phyloP scores from a whole-genome alignment of 2,329 filamentous ascomycete species.

The Scopulariopsis brevicaulis region DNA sequence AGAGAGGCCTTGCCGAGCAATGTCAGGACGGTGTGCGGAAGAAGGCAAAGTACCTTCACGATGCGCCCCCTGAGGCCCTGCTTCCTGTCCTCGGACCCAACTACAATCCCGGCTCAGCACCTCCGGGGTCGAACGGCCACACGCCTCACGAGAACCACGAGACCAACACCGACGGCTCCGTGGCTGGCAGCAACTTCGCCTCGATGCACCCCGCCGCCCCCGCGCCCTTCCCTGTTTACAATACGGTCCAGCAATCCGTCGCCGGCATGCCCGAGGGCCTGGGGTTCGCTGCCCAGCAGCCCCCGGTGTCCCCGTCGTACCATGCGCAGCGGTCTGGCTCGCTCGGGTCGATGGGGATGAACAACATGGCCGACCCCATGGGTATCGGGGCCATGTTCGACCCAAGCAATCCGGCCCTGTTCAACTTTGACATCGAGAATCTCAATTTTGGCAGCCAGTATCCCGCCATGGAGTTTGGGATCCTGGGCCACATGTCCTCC shows the following conservation, averaged over 20 bases:
- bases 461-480: conserved; percentile 88
- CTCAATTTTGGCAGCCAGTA: conserved; percentile 80
- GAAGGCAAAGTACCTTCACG: conserved; percentile 97
- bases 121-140: conserved; percentile 28
- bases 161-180: conserved; percentile 28
- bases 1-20: conserved; percentile 77
- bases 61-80: conserved; percentile 81
- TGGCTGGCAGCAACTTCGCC: conserved; percentile 32
- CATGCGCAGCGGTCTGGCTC: conserved; percentile 35
- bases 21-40: conserved; percentile 96
- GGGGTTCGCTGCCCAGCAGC: conserved; percentile 53
- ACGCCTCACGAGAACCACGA: conserved; percentile 34
- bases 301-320: conserved; percentile 66
- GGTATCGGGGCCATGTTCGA: conserved; percentile 63
- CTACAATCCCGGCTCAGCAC: conserved; percentile 47
- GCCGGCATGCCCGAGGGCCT: conserved; percentile 32
- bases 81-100: conserved; percentile 71
- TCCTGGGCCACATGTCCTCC: conserved; percentile 94
- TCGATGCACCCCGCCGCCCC: conserved; percentile 26
- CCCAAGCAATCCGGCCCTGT: conserved; percentile 80
- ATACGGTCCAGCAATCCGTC: conserved; percentile 29
- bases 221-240: conserved; percentile 39
- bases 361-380: conserved; percentile 36
- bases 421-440: conserved; percentile 83
- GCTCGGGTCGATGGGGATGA: conserved; percentile 34